Conservation (phyloP, 1,284 basidiomycete genomes). For the Naganishia liquefaciens region DNA sequence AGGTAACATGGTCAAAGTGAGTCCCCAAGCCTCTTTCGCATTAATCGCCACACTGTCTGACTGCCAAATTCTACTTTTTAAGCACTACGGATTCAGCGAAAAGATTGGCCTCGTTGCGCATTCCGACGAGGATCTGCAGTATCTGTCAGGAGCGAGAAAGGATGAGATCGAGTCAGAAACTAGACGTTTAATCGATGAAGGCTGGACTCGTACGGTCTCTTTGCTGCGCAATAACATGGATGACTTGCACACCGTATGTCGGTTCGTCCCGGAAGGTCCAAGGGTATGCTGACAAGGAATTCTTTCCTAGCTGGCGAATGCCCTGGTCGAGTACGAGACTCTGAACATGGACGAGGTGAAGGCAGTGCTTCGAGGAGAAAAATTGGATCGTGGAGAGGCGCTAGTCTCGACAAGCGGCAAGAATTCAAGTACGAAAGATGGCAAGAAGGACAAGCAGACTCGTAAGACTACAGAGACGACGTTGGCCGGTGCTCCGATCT, state of each 20-base stretch:
- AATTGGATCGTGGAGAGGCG: constrained; percentile 56
- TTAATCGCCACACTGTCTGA: background rate
- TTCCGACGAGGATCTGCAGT: constrained; percentile 69
- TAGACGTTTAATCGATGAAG: constrained; percentile 70
- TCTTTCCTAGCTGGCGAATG: constrained; percentile 69
- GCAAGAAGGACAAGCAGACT: constrained; percentile 26
- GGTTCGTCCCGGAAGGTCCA: background rate
- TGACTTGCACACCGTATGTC: constrained; percentile 73
- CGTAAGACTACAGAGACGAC: constrained; percentile 24
- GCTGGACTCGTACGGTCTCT: constrained; percentile 67
- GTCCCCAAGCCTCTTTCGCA: constrained; percentile 39
- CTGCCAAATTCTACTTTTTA: background rate
- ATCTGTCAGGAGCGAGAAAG: constrained; percentile 69
- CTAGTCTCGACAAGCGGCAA: constrained; percentile 5
- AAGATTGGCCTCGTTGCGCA: constrained; percentile 76
- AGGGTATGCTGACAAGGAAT: background rate
- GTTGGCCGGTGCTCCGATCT: constrained; percentile 18
- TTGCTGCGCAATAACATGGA: constrained; percentile 71
- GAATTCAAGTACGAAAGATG: background rate
- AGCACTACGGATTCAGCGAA: constrained; percentile 76
- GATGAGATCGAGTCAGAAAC: constrained; percentile 84
- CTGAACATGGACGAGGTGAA: constrained; percentile 79
- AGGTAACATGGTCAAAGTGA: constrained; percentile 82
- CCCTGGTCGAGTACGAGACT: constrained; percentile 92
- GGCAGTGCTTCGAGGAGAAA: constrained; percentile 77